Evolutionary conservation across 2,329 filamentous ascomycete genomes (phyloP).

Genomic region (Aureobasidium sp.): DNA sequence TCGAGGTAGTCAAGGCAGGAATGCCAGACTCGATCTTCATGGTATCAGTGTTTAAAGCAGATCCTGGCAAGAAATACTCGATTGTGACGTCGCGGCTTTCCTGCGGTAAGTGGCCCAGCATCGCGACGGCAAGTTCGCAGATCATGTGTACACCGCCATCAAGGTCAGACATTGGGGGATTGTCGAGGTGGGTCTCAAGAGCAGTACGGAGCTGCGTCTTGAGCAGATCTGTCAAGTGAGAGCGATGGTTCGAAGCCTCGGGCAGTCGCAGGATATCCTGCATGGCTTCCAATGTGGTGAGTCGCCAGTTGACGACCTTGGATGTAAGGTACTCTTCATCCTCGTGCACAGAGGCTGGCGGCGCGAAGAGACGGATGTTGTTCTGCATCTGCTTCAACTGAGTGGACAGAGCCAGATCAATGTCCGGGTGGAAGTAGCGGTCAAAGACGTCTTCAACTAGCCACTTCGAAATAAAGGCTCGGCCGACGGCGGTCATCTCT

Average conservation of each 20-base stretch:
- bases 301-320: constrained; percentile 86
- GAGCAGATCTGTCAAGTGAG: constrained; percentile 48
- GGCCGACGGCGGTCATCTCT: constrained; percentile 94
- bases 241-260: constrained; percentile 58
- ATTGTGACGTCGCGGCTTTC: constrained; percentile 89
- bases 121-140: constrained; percentile 78
- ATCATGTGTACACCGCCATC: constrained; percentile 88
- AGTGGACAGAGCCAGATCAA: constrained; percentile 68
- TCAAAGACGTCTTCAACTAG: constrained; percentile 86
- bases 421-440: constrained; percentile 82
- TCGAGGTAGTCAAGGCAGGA: constrained; percentile 38
- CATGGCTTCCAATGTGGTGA: constrained; percentile 89
- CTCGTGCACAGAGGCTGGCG: constrained; percentile 68
- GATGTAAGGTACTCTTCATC: constrained; percentile 81
- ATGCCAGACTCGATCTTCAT: constrained; percentile 75
- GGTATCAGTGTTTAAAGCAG: constrained; percentile 58
- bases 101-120: constrained; percentile 76
- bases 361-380: constrained; percentile 73
- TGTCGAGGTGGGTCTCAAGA: constrained; percentile 66
- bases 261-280: constrained; percentile 60
- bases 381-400: constrained; percentile 81
- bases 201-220: constrained; percentile 63
- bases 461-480: constrained; percentile 84
- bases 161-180: constrained; percentile 72
- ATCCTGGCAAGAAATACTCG: constrained; percentile 74